Evolutionary conservation across 495 filamentous ascomycete genomes (phyloP).

Genomic region (Evernia prunastri): DNA sequence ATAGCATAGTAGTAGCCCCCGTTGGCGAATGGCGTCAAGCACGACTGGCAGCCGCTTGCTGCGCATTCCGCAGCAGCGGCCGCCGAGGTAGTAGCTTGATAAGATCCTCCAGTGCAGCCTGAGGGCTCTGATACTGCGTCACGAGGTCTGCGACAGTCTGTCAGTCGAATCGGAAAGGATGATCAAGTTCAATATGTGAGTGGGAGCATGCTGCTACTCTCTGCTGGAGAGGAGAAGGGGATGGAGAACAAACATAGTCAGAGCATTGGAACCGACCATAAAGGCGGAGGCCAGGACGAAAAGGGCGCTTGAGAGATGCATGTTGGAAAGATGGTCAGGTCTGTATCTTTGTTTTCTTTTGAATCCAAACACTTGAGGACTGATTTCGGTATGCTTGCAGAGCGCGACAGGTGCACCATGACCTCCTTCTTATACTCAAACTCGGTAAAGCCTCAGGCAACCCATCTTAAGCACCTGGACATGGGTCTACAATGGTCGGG

Average conservation of each 20-base stretch:
- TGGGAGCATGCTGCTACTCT: neutral
- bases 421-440: neutral
- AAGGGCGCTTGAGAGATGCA: slow-evolving; percentile 1
- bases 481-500: neutral
- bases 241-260: neutral
- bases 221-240: neutral
- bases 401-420: neutral
- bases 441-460: neutral
- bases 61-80: neutral
- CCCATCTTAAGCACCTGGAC: neutral
- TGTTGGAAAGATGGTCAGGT: neutral
- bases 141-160: slow-evolving; percentile 6
- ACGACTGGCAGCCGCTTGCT: slow-evolving; percentile 3
- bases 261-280: neutral
- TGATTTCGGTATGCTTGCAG: neutral
- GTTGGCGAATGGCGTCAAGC: neutral
- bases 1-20: neutral
- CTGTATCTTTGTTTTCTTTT: neutral
- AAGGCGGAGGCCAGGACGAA: neutral
- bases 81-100: neutral
- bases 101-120: slow-evolving; percentile 14
- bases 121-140: slow-evolving; percentile 7
- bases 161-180: neutral
- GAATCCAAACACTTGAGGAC: neutral
- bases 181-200: neutral